These are phyloP conservation scores for Coriaria nepalensis DNA, from an alignment of 306 rosid species.

Conservation along the genomic window DNA sequence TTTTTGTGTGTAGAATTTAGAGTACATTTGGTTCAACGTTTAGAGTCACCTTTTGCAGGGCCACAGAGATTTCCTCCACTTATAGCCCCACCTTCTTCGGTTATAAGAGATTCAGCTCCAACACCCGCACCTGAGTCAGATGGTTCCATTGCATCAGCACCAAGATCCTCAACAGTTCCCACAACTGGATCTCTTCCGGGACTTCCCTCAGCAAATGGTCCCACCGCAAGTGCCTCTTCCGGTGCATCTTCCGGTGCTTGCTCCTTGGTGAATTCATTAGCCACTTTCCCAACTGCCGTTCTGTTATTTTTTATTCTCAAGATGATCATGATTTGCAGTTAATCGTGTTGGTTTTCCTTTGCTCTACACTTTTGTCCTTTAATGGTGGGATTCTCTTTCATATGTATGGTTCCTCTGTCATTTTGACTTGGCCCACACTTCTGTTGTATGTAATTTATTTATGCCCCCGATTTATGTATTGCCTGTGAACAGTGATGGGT, in stretches of 20 bases:
- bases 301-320: slow-evolving; percentile 28
- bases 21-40: background rate
- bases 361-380: background rate
- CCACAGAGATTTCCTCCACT: slow-evolving; percentile 64
- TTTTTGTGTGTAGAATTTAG: background rate
- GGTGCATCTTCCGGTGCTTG: slow-evolving; percentile 29
- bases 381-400: background rate
- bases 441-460: no score
- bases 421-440: no score
- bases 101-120: slow-evolving; percentile 43
- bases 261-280: slow-evolving; percentile 43
- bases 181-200: slow-evolving; percentile 40
- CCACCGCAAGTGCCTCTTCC: slow-evolving; percentile 34
- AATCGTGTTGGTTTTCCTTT: slow-evolving; percentile 29
- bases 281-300: slow-evolving; percentile 24
- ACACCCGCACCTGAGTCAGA: slow-evolving; percentile 58
- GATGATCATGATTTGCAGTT: slow-evolving; percentile 28
- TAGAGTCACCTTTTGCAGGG: slow-evolving; percentile 30
- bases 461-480: no score
- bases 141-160: slow-evolving; percentile 27
- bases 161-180: slow-evolving; percentile 40
- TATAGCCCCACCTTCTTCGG: slow-evolving; percentile 64
- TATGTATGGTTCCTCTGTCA: no score
- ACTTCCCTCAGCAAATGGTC: slow-evolving; percentile 54
- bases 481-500: no score